Percentiles rank a stretch among this genome's conserved stretches.
phyloP scores from a whole-genome alignment of 1,284 basidiomycete species.

The Rhodotorula sp. region DNA sequence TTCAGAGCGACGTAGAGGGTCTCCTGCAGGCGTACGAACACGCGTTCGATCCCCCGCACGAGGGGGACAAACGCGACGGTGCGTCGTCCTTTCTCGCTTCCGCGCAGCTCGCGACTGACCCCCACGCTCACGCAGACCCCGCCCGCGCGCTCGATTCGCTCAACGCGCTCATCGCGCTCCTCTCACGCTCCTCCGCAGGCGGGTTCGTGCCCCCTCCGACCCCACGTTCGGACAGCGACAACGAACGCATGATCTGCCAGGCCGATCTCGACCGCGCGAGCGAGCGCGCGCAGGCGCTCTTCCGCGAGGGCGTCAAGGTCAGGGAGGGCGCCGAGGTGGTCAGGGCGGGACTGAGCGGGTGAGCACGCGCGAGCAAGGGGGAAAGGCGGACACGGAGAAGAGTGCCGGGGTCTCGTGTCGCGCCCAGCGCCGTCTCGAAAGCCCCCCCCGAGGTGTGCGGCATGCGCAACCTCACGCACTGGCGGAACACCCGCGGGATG shows the following conservation, averaged over 20 bases:
- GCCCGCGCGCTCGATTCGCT: slow-evolving; percentile 2
- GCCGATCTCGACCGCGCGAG: slow-evolving; percentile 6
- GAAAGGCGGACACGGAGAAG: too few species aligned
- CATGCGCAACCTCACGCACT: too few species aligned
- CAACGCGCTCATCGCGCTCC: slow-evolving; percentile 10
- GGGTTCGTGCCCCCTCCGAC: slow-evolving; percentile 13
- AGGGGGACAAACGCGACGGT: not conserved
- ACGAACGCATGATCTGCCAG: not conserved
- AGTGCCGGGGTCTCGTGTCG: too few species aligned
- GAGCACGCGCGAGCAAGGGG: not conserved
- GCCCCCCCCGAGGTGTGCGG: too few species aligned
- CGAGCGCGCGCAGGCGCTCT: slow-evolving; percentile 1
- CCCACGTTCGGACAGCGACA: too few species aligned
- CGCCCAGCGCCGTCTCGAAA: too few species aligned
- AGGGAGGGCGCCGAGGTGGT: slow-evolving; percentile 6
- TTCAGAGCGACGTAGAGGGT: not conserved
- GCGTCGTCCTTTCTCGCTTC: not conserved
- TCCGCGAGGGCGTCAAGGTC: not conserved
- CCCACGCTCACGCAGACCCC: not conserved
- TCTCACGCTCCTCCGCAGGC: slow-evolving; percentile 19
- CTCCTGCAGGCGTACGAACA: not conserved
- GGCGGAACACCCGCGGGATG: too few species aligned
- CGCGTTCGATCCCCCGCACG: not conserved
- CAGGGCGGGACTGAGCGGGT: not conserved
- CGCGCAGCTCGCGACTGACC: too few species aligned